Percentiles rank a stretch among this genome's conserved stretches.
These are phyloP conservation scores for Phytophthora capsici DNA, from an alignment of 352 stramenopile species.

Conservation along the genomic window DNA sequence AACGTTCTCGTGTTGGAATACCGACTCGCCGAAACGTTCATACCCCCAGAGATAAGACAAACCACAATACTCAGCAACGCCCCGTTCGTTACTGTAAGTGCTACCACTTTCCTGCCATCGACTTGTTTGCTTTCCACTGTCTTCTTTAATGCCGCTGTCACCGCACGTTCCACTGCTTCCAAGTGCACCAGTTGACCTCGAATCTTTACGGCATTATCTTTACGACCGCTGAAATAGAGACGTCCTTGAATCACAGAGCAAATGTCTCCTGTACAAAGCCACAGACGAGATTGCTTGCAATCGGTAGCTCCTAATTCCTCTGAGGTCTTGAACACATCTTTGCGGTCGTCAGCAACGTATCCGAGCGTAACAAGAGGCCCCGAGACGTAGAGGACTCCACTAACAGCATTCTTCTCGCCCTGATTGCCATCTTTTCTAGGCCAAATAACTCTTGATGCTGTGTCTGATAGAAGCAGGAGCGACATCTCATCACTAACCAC, in stretches of 20 bases:
- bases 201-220: constrained; percentile 62
- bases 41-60: constrained; percentile 24
- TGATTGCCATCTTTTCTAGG: background rate
- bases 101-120: constrained; percentile 19
- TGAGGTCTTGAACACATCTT: constrained; percentile 12
- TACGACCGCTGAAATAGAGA: constrained; percentile 54
- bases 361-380: constrained; percentile 41
- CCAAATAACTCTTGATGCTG: constrained; percentile 19
- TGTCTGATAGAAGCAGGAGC: constrained; percentile 32
- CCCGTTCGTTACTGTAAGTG: constrained; percentile 25
- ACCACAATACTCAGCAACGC: constrained; percentile 29
- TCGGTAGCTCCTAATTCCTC: background rate
- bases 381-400: constrained; percentile 47
- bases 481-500: constrained; percentile 35
- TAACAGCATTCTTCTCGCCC: background rate
- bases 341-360: constrained; percentile 29
- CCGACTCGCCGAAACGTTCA: background rate
- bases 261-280: constrained; percentile 55
- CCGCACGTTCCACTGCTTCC: constrained; percentile 50
- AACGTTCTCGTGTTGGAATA: constrained; percentile 28
- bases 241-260: constrained; percentile 37
- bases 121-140: background rate
- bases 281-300: constrained; percentile 3
- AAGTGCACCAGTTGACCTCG: constrained; percentile 59
- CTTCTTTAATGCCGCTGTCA: constrained; percentile 27